These are phyloP conservation scores for Wickerhamiella allomyrinae DNA, from an alignment of 805 yeast species.

Conservation along the genomic window DNA sequence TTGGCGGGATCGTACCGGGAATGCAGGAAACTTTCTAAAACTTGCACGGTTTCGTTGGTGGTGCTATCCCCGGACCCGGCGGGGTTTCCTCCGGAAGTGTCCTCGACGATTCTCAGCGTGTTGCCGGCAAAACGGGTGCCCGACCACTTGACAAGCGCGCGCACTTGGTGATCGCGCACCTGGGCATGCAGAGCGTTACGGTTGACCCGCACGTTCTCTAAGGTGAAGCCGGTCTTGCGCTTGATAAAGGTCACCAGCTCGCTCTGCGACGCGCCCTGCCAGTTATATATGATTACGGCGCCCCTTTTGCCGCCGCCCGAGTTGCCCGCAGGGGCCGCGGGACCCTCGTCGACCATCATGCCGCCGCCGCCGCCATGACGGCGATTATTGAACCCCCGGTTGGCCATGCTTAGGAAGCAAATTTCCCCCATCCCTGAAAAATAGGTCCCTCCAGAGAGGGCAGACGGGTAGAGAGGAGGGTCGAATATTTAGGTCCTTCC, in stretches of 20 bases:
- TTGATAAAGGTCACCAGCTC: conserved; percentile 58
- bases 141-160: conserved; percentile 41
- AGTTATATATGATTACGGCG: conserved; percentile 52
- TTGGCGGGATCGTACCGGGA: conserved; percentile 51
- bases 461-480: too few species aligned
- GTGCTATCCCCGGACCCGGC: conserved; percentile 6
- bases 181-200: conserved; percentile 46
- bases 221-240: conserved; percentile 45
- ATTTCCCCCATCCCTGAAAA: too few species aligned
- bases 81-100: neutral
- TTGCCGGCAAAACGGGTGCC: conserved; percentile 79
- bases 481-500: too few species aligned
- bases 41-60: conserved; percentile 38
- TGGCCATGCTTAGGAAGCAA: too few species aligned
- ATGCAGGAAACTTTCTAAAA: conserved; percentile 45
- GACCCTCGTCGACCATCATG: conserved; percentile 22
- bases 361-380: conserved; percentile 21
- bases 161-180: conserved; percentile 46
- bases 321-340: neutral
- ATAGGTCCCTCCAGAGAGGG: too few species aligned
- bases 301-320: conserved; percentile 16
- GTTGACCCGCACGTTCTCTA: conserved; percentile 40
- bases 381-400: too few species aligned
- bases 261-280: conserved; percentile 65
- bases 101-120: conserved; percentile 38